Percentiles rank a stretch among this genome's conserved stretches.
phyloP scores from a whole-genome alignment of 148 eudicot species.

The Hydrangea macrophylla region DNA sequence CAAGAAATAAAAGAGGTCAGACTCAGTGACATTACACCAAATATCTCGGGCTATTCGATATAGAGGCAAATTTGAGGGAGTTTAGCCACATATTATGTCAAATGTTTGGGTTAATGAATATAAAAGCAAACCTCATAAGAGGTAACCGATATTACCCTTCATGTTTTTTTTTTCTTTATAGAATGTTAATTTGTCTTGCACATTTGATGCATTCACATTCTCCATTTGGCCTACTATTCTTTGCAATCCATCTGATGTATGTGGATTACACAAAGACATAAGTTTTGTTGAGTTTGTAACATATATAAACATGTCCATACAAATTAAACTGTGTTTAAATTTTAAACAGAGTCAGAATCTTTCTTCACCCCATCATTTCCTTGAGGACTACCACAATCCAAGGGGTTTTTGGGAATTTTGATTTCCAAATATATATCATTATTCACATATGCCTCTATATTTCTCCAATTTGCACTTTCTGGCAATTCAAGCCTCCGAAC shows the following conservation, averaged over 20 bases:
- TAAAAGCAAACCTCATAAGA: no score
- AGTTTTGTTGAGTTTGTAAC: not conserved
- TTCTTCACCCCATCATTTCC: constrained; percentile 17
- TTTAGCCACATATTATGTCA: no score
- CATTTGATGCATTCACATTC: no score
- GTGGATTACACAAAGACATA: not conserved
- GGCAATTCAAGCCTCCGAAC: constrained; percentile 83
- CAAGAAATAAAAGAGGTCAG: no score
- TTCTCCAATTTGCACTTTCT: constrained; percentile 62
- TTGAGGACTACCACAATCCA: constrained; percentile 23
- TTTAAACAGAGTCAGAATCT: not conserved
- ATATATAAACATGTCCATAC: no score
- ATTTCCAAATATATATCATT: constrained; percentile 51
- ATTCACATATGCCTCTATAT: constrained; percentile 46
- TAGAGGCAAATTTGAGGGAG: no score
- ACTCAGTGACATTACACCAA: no score
- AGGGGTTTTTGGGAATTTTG: constrained; percentile 52
- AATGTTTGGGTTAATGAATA: no score
- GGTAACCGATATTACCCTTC: no score
- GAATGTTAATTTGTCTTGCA: no score
- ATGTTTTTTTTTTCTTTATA: no score
- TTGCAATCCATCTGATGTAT: not conserved
- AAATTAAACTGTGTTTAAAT: not conserved
- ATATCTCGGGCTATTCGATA: no score
- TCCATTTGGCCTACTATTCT: not conserved